A percentile compares a stretch with the other conserved stretches of the same genome.
phyloP scores from a whole-genome alignment of 2,329 filamentous ascomycete genomes.

The Capronia epimyces region DNA sequence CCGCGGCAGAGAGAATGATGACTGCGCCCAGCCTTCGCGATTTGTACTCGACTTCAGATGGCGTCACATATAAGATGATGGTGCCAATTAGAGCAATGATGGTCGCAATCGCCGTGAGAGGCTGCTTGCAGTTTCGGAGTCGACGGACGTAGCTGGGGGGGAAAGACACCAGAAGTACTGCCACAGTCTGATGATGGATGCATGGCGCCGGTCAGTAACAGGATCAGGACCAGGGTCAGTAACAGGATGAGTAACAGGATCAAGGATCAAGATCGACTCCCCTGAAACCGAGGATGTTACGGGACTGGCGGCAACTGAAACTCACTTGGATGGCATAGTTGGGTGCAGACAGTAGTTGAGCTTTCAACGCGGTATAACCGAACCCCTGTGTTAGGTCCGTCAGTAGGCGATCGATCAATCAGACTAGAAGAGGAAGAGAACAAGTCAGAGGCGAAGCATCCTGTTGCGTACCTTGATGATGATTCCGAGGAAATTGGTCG shows the following conservation, averaged over 20 bases:
- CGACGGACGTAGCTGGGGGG: conserved; percentile 3
- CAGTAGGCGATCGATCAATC: no score
- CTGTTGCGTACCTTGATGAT: conserved; percentile 9
- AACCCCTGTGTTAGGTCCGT: conserved; percentile 2
- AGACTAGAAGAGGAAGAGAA: not conserved
- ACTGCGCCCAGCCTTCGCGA: conserved; percentile 3
- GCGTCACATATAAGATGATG: conserved; percentile 9
- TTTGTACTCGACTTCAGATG: conserved; percentile 5
- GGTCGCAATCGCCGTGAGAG: conserved; percentile 2
- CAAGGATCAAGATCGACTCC: no score
- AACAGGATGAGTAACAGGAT: no score
- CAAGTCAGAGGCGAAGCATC: not conserved
- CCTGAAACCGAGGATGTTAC: no score
- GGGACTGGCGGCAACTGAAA: no score
- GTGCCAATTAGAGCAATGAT: conserved; percentile 7
- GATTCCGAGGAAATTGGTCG: conserved; percentile 12
- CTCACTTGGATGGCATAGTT: conserved; percentile 11
- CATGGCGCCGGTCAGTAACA: not conserved
- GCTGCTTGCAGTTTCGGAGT: conserved; percentile 10
- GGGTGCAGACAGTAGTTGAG: conserved; percentile 7
- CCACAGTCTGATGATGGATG: conserved; percentile 1
- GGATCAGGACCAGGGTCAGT: not conserved
- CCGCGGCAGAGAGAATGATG: conserved; percentile 10
- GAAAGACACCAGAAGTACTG: conserved; percentile 3
- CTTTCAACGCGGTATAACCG: conserved; percentile 12